These are phyloP conservation scores for Thymus quinquecostatus DNA, from an alignment of 257 asterid species.

Conservation along the genomic window DNA sequence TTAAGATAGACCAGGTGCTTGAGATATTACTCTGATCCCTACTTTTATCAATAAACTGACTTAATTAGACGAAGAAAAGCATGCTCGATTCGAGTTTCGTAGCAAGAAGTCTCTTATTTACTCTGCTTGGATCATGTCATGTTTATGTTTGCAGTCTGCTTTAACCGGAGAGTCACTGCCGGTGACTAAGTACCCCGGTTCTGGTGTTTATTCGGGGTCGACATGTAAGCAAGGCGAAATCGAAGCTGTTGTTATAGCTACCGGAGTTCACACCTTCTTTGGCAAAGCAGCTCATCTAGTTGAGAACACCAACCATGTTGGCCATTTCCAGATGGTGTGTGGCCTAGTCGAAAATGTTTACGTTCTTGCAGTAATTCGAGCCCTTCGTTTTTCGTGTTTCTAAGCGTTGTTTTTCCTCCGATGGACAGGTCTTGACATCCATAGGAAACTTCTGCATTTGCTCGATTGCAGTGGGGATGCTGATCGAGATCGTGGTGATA, in stretches of 20 bases:
- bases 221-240: constrained; percentile 62
- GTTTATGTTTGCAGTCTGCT: constrained; percentile 43
- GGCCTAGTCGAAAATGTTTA: no score
- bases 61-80: no score
- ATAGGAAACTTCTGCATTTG: constrained; percentile 89
- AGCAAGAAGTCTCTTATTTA: neutral
- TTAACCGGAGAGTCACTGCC: constrained; percentile 58
- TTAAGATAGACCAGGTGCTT: constrained; percentile 49
- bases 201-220: constrained; percentile 52
- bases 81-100: neutral
- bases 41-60: no score
- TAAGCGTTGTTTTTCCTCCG: neutral
- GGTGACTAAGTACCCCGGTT: constrained; percentile 54
- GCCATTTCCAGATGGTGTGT: constrained; percentile 54
- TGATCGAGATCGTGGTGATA: constrained; percentile 64
- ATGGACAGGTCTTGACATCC: constrained; percentile 68
- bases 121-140: neutral
- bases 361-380: neutral
- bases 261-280: constrained; percentile 61
- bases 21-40: no score
- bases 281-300: constrained; percentile 65
- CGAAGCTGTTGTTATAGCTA: constrained; percentile 52
- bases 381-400: neutral
- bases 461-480: constrained; percentile 63
- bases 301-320: constrained; percentile 51